phyloP scores from a whole-genome alignment of 176 grass and related monocot genomes.

The Areca catechu region DNA sequence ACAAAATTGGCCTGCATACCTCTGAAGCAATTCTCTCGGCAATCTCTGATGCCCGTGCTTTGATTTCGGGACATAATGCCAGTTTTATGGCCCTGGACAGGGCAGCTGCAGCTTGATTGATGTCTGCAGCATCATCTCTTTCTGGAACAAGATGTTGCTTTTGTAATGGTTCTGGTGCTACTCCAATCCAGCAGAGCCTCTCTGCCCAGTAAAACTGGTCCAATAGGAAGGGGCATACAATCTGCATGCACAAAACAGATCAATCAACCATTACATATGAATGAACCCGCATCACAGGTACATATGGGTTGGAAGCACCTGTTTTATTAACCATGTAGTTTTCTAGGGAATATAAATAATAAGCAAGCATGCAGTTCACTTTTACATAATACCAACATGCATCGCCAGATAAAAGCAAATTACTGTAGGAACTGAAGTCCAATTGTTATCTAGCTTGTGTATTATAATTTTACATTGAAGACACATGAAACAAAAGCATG shows the following conservation, averaged over 20 bases:
- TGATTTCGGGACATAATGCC: slow-evolving; percentile 38
- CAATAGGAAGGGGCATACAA: slow-evolving; percentile 63
- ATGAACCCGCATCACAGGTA: too few species aligned
- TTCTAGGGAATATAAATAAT: too few species aligned
- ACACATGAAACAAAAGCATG: too few species aligned
- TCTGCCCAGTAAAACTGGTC: slow-evolving; percentile 99
- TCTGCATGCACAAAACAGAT: slow-evolving; percentile 28
- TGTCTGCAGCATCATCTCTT: slow-evolving; percentile 19
- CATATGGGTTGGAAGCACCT: too few species aligned
- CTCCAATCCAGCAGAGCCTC: slow-evolving; percentile 63
- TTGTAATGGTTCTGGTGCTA: slow-evolving; percentile 46
- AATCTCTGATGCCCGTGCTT: slow-evolving; percentile 46
- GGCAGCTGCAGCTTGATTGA: slow-evolving; percentile 28
- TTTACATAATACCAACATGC: too few species aligned
- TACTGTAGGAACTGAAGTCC: too few species aligned
- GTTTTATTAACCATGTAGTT: too few species aligned
- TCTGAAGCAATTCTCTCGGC: slow-evolving; percentile 56
- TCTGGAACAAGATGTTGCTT: slow-evolving; percentile 55
- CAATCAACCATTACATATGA: neutral
- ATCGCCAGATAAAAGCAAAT: too few species aligned
- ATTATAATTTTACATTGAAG: too few species aligned
- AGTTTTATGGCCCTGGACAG: slow-evolving; percentile 50
- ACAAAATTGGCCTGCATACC: slow-evolving; percentile 23
- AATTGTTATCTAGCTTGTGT: too few species aligned
- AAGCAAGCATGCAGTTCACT: too few species aligned